Evolutionary conservation across 805 yeast genomes (phyloP).

Genomic region (Dipodascus albidus): DNA sequence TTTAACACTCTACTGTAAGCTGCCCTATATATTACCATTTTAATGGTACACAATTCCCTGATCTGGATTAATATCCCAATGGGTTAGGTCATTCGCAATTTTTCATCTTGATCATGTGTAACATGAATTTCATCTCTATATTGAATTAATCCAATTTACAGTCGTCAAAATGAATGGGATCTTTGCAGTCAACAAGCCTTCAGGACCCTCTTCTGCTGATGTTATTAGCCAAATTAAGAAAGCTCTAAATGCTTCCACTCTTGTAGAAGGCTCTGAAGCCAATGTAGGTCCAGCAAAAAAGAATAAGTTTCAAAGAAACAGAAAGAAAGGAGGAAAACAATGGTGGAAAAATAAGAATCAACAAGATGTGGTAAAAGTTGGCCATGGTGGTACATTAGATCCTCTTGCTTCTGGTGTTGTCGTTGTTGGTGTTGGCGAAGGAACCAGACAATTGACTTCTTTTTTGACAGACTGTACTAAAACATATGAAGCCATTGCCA

Average conservation of each 20-base stretch:
- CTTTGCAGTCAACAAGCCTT: constrained; percentile 84
- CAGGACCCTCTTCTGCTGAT: constrained; percentile 71
- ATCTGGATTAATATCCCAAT: not conserved
- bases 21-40: too few species aligned
- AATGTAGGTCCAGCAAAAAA: constrained; percentile 36
- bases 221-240: constrained; percentile 57
- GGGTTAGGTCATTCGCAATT: not conserved
- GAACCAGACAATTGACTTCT: constrained; percentile 70
- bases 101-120: not conserved
- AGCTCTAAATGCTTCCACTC: constrained; percentile 45
- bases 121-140: not conserved
- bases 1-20: too few species aligned
- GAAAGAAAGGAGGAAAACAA: constrained; percentile 23
- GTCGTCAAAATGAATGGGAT: constrained; percentile 59
- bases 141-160: not conserved
- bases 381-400: constrained; percentile 97
- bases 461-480: constrained; percentile 69
- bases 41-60: not conserved
- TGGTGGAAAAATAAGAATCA: constrained; percentile 39
- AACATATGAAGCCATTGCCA: constrained; percentile 71
- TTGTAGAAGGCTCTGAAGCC: constrained; percentile 33
- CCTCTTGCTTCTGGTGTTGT: constrained; percentile 90
- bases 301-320: constrained; percentile 35
- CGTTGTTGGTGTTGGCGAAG: constrained; percentile 84
- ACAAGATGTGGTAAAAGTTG: constrained; percentile 67